Evolutionary conservation across 257 asterid species (phyloP).

Genomic region (Solanum piurae): DNA sequence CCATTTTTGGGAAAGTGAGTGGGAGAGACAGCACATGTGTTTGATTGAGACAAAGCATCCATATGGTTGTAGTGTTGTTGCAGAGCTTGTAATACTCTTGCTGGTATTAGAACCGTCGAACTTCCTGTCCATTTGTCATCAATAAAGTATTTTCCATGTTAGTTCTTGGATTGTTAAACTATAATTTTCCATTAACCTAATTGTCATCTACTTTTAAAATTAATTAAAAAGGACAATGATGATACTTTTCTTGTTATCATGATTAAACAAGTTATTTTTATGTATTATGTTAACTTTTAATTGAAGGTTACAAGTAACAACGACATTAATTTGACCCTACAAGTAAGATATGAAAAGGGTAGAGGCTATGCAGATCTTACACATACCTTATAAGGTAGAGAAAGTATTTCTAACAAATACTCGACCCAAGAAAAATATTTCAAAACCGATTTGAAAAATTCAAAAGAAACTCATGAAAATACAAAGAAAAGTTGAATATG

Average conservation of each 20-base stretch:
- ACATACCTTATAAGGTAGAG: neutral
- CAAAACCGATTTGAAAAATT: neutral
- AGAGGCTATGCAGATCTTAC: neutral
- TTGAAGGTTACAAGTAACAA: neutral
- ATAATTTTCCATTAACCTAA: neutral
- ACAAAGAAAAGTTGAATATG: too few species aligned
- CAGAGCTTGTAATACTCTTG: conserved; percentile 61
- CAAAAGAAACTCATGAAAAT: too few species aligned
- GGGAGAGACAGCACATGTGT: neutral
- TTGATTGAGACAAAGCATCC: conserved; percentile 19
- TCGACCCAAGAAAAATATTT: neutral
- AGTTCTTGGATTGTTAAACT: neutral
- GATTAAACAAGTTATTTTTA: too few species aligned
- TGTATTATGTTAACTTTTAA: neutral
- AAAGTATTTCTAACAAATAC: neutral
- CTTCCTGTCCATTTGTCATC: conserved; percentile 24
- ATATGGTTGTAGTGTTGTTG: conserved; percentile 42
- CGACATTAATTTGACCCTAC: neutral
- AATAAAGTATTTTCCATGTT: neutral
- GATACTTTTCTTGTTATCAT: neutral
- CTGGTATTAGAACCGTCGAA: conserved; percentile 72
- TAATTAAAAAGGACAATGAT: neutral
- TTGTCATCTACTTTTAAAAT: neutral
- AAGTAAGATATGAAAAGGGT: neutral
- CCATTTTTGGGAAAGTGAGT: conserved; percentile 14